These are phyloP conservation scores for Populus hybrid DNA, from an alignment of 441 rosid genomes.

Conservation along the genomic window DNA sequence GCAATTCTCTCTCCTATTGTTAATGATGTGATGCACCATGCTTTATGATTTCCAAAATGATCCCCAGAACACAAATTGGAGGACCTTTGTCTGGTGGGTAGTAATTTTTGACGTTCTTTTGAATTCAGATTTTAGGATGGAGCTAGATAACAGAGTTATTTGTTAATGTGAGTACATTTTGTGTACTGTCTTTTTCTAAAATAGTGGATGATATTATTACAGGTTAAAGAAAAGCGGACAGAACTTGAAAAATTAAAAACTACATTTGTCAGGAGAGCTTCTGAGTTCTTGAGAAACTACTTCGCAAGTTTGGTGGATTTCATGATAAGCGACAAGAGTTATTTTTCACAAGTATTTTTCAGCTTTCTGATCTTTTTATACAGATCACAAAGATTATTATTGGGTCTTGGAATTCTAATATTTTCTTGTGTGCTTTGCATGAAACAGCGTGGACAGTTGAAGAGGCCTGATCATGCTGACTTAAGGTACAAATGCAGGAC, in stretches of 20 bases:
- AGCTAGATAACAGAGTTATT: neutral
- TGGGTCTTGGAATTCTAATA: conserved; percentile 21
- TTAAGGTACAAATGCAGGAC: conserved; percentile 98
- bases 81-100: neutral
- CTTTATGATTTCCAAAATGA: neutral
- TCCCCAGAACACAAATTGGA: neutral
- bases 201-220: conserved; percentile 25
- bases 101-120: neutral
- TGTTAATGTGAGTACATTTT: neutral
- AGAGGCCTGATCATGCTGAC: conserved; percentile 99
- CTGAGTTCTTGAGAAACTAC: conserved; percentile 95
- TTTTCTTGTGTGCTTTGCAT: conserved; percentile 22
- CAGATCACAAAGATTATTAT: conserved; percentile 12
- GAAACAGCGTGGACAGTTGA: conserved; percentile 92
- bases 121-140: neutral
- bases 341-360: conserved; percentile 87
- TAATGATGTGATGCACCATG: neutral
- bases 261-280: conserved; percentile 89
- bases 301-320: conserved; percentile 98
- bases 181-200: conserved; percentile 9
- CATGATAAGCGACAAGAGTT: conserved; percentile 97
- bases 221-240: conserved; percentile 90
- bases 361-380: conserved; percentile 8
- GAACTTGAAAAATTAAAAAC: conserved; percentile 82
- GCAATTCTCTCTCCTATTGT: neutral